phyloP scores from a whole-genome alignment of 108 stramenopile species.

The Nitzschia sp. region DNA sequence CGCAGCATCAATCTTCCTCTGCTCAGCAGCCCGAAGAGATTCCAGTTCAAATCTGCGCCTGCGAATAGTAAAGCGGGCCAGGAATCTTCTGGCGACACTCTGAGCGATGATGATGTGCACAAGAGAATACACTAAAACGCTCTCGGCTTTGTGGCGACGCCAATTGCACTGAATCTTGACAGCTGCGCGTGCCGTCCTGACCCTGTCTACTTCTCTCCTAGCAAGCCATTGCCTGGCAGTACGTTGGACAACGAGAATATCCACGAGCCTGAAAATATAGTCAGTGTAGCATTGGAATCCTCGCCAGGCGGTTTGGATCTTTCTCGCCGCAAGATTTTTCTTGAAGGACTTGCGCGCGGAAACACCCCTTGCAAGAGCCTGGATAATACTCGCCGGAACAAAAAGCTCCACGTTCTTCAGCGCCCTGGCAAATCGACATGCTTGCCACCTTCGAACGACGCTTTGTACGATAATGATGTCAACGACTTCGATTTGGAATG shows the following conservation, averaged over 20 bases:
- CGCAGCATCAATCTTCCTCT: slow-evolving; percentile 45
- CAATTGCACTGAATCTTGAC: slow-evolving; percentile 48
- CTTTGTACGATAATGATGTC: slow-evolving; percentile 78
- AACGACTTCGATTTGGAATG: slow-evolving; percentile 56
- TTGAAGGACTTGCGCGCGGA: slow-evolving; percentile 5
- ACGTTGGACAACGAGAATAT: slow-evolving; percentile 57
- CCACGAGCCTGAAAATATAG: slow-evolving; percentile 60
- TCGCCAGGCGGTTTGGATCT: slow-evolving; percentile 62
- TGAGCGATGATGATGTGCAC: slow-evolving; percentile 73
- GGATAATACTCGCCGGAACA: slow-evolving; percentile 21
- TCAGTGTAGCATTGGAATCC: slow-evolving; percentile 63
- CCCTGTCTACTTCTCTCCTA: slow-evolving; percentile 10
- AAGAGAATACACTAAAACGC: slow-evolving; percentile 50
- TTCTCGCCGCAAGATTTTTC: slow-evolving; percentile 33
- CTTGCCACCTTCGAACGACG: slow-evolving; percentile 48
- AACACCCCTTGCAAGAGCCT: slow-evolving; percentile 34
- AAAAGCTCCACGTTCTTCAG: slow-evolving; percentile 11
- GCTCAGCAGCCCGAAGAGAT: background rate
- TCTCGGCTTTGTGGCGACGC: slow-evolving; percentile 56
- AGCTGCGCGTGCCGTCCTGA: slow-evolving; percentile 37
- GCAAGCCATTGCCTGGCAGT: slow-evolving; percentile 53
- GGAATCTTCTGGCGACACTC: slow-evolving; percentile 61
- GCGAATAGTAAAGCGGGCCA: slow-evolving; percentile 39
- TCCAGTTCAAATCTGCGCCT: slow-evolving; percentile 24
- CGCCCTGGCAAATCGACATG: slow-evolving; percentile 5